Percentiles rank a stretch among this genome's conserved stretches.
These are phyloP conservation scores for Fimicolochytrium jonesii DNA, from an alignment of 192 early-diverging fungal genomes.

Conservation along the genomic window DNA sequence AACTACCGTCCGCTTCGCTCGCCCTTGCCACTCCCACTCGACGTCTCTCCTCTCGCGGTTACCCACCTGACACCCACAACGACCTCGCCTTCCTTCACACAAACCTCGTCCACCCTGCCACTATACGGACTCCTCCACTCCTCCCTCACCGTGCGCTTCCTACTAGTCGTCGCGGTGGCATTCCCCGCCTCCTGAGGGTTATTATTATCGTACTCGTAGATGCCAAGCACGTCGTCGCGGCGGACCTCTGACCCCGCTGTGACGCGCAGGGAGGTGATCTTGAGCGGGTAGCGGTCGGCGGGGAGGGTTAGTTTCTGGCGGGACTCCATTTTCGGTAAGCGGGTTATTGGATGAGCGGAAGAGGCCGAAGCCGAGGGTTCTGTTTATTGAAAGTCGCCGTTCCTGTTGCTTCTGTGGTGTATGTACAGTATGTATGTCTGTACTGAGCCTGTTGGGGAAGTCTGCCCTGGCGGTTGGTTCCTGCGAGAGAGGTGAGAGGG, in stretches of 20 bases:
- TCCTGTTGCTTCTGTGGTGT: too few species aligned
- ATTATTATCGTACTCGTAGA: constrained; percentile 27
- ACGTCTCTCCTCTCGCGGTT: too few species aligned
- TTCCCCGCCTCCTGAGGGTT: not conserved
- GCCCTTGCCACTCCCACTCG: too few species aligned
- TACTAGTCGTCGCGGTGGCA: not conserved
- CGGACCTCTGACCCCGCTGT: constrained; percentile 1
- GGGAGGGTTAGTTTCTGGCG: constrained; percentile 13
- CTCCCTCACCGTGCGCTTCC: constrained; percentile 6
- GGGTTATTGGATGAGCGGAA: not conserved
- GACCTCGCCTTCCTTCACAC: constrained; percentile 11
- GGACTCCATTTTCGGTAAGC: constrained; percentile 7
- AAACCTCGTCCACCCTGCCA: constrained; percentile 7
- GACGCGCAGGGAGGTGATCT: constrained; percentile 20
- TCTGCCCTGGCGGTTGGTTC: too few species aligned
- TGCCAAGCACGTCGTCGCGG: constrained; percentile 28
- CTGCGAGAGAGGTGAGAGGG: too few species aligned
- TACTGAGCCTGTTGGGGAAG: too few species aligned
- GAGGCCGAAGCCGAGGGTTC: too few species aligned
- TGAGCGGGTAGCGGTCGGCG: constrained; percentile 26
- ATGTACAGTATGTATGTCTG: too few species aligned
- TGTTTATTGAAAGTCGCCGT: too few species aligned
- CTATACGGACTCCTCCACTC: constrained; percentile 4
- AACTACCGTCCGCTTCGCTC: too few species aligned
- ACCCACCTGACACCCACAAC: constrained; percentile 10